Percentiles rank a stretch among this genome's conserved stretches.
phyloP scores from a whole-genome alignment of 257 asterid species.

The Voacanga thouarsii region DNA sequence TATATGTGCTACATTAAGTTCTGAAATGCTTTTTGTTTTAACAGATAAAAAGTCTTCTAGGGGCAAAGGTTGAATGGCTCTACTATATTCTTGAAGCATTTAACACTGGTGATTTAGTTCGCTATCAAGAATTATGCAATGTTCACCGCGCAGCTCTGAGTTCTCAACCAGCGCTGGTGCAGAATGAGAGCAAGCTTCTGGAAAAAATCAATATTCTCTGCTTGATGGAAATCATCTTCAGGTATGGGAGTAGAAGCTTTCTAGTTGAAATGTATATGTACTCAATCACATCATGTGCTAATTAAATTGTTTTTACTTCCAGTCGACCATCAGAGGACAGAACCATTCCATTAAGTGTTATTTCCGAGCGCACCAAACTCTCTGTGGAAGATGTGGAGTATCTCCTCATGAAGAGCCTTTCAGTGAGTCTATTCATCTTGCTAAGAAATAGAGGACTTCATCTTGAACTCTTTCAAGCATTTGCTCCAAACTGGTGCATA shows the following conservation, averaged over 20 bases:
- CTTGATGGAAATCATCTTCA: slow-evolving; percentile 95
- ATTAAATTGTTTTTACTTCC: slow-evolving; percentile 26
- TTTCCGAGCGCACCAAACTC: slow-evolving; percentile 83
- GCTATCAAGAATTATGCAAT: slow-evolving; percentile 78
- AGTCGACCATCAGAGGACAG: slow-evolving; percentile 94
- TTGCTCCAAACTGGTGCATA: not conserved
- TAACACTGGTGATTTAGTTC: slow-evolving; percentile 77
- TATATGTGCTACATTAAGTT: not conserved
- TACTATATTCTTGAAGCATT: slow-evolving; percentile 88
- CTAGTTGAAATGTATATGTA: slow-evolving; percentile 3
- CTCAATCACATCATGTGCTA: slow-evolving; percentile 9
- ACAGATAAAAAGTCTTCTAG: slow-evolving; percentile 84
- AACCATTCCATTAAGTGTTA: slow-evolving; percentile 74
- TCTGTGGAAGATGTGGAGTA: slow-evolving; percentile 86
- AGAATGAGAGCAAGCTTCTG: slow-evolving; percentile 87
- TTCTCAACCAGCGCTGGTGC: slow-evolving; percentile 84
- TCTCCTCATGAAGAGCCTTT: slow-evolving; percentile 97
- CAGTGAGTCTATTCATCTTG: slow-evolving; percentile 55
- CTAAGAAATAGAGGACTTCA: not conserved
- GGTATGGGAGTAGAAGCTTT: slow-evolving; percentile 34
- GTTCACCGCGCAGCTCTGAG: slow-evolving; percentile 79
- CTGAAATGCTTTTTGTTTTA: slow-evolving; percentile 11
- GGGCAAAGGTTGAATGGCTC: slow-evolving; percentile 88
- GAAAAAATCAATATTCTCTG: slow-evolving; percentile 97
- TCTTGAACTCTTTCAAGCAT: not conserved